Evolutionary conservation across 2,329 filamentous ascomycete genomes (phyloP).

Genomic region (Xylogone sp.): DNA sequence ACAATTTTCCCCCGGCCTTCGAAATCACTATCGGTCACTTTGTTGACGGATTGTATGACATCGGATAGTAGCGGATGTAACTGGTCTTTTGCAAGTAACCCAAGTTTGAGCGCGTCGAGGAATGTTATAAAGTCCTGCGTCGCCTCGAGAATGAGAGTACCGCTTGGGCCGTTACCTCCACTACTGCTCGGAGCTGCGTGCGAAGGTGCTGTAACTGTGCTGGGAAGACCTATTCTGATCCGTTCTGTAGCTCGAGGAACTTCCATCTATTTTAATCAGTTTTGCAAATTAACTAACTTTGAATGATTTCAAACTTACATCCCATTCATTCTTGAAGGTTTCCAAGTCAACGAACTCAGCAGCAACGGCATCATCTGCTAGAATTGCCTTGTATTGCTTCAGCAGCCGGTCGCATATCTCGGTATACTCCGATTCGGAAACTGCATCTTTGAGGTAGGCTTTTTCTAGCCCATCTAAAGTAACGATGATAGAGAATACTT

Average conservation of each 20-base stretch:
- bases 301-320: constrained; percentile 53
- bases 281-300: neutral
- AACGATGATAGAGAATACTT: constrained; percentile 96
- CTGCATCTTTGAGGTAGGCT: constrained; percentile 92
- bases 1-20: constrained; percentile 96
- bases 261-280: constrained; percentile 63
- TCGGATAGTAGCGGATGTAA: constrained; percentile 93
- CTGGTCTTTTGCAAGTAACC: constrained; percentile 90
- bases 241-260: constrained; percentile 91
- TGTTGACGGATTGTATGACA: constrained; percentile 95
- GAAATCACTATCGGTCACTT: constrained; percentile 92
- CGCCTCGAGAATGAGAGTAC: constrained; percentile 76
- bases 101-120: constrained; percentile 88
- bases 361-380: constrained; percentile 89
- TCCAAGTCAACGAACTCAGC: constrained; percentile 83
- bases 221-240: constrained; percentile 86
- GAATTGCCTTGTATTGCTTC: constrained; percentile 94
- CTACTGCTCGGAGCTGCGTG: constrained; percentile 36
- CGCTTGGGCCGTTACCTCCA: constrained; percentile 41
- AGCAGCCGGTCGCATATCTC: constrained; percentile 91
- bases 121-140: constrained; percentile 99
- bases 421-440: constrained; percentile 88
- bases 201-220: constrained; percentile 60
- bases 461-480: constrained; percentile 95
- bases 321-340: constrained; percentile 87